These are phyloP conservation scores for Candida saitoana DNA, from an alignment of 805 yeast genomes.

Conservation along the genomic window DNA sequence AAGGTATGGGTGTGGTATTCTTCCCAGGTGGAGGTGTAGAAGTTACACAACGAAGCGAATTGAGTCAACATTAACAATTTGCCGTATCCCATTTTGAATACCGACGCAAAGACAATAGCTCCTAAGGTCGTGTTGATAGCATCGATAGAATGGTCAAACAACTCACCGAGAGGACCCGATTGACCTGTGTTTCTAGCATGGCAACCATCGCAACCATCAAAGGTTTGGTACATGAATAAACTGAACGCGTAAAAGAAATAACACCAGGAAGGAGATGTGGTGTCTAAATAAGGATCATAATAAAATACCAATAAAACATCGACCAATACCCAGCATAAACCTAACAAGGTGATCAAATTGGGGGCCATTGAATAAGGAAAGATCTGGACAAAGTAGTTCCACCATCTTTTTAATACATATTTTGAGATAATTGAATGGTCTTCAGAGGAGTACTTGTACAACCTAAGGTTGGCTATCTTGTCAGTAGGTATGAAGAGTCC, in stretches of 20 bases:
- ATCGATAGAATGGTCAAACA: slow-evolving; percentile 84
- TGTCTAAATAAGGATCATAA: slow-evolving; percentile 64
- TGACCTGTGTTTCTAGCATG: slow-evolving; percentile 96
- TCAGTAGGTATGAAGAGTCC: slow-evolving; percentile 60
- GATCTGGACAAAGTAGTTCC: slow-evolving; percentile 65
- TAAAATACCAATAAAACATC: slow-evolving; percentile 64
- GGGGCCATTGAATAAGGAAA: slow-evolving; percentile 93
- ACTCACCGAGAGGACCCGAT: slow-evolving; percentile 89
- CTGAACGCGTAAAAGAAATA: slow-evolving; percentile 76
- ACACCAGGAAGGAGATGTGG: slow-evolving; percentile 69
- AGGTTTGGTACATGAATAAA: slow-evolving; percentile 85
- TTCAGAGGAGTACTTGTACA: slow-evolving; percentile 67
- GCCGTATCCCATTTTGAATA: slow-evolving; percentile 71
- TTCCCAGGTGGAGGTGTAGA: slow-evolving; percentile 92
- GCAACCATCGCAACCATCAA: slow-evolving; percentile 93
- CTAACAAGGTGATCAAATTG: slow-evolving; percentile 78
- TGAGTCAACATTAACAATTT: slow-evolving; percentile 59
- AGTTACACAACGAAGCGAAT: slow-evolving; percentile 73
- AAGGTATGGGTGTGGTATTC: slow-evolving; percentile 86
- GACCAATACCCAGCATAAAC: slow-evolving; percentile 64
- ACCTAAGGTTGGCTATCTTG: slow-evolving; percentile 49
- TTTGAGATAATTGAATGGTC: slow-evolving; percentile 78
- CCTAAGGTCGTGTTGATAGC: slow-evolving; percentile 78
- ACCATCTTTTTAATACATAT: slow-evolving; percentile 75
- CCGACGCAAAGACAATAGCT: slow-evolving; percentile 67